phyloP scores from a whole-genome alignment of 768 basidiomycete species.

The Boletellus sp. region DNA sequence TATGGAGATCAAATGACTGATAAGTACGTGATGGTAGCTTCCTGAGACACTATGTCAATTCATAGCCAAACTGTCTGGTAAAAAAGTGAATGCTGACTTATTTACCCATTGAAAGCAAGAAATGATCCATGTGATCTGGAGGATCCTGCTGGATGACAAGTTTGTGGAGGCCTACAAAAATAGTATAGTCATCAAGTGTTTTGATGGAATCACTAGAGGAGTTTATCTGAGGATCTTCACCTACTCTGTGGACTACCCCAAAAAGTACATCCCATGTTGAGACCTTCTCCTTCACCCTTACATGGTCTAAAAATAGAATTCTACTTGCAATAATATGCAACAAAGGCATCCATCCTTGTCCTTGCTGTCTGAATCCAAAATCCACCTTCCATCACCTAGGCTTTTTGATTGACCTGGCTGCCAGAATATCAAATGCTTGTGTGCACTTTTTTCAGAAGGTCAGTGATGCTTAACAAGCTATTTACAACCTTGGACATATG shows the following conservation, averaged over 20 bases:
- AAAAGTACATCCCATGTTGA: too few species aligned
- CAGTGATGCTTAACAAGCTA: not conserved
- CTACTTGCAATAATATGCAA: too few species aligned
- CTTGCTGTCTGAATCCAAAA: too few species aligned
- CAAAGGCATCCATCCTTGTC: too few species aligned
- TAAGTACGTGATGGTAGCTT: too few species aligned
- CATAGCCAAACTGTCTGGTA: too few species aligned
- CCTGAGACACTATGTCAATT: too few species aligned
- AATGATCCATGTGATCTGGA: constrained; percentile 3
- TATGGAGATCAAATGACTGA: too few species aligned
- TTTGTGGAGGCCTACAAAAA: constrained; percentile 1
- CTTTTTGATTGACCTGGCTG: not conserved
- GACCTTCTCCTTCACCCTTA: too few species aligned
- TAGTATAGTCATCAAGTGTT: not conserved
- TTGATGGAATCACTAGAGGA: not conserved
- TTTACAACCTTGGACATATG: not conserved
- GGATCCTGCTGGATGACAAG: not conserved
- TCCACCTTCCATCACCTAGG: not conserved
- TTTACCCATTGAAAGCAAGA: constrained; percentile 1
- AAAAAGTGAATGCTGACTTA: too few species aligned
- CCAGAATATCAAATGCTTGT: not conserved
- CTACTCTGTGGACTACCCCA: not conserved
- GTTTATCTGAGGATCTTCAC: constrained; percentile 1
- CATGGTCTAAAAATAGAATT: too few species aligned
- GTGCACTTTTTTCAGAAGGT: not conserved